Percentiles rank a stretch among this genome's conserved stretches.
Evolutionary conservation across 2,329 filamentous ascomycete species (phyloP).

Genomic region (Coleophoma cylindrospora): DNA sequence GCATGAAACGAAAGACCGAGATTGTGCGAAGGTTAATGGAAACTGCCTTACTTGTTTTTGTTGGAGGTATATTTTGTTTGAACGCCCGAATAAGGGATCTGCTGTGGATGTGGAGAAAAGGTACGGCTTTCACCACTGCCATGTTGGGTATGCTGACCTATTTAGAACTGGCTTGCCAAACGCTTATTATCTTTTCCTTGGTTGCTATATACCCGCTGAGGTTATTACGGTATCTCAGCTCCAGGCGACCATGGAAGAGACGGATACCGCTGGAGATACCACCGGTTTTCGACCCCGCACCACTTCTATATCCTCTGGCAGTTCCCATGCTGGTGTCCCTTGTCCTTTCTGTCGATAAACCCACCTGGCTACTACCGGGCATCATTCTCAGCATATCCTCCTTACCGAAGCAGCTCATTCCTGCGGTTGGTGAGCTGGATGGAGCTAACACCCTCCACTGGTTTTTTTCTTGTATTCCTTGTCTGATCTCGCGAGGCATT

Average conservation of each 20-base stretch:
- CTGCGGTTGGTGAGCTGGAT: conserved; percentile 47
- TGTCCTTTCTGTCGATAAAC: conserved; percentile 60
- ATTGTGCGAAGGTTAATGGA: conserved; percentile 48
- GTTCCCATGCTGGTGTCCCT: conserved; percentile 74
- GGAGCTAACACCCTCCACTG: conserved; percentile 71
- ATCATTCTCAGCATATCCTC: conserved; percentile 76
- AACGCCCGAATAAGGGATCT: conserved; percentile 40
- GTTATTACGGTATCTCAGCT: conserved; percentile 39
- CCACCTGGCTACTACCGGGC: conserved; percentile 66
- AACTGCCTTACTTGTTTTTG: conserved; percentile 41
- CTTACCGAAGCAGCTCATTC: conserved; percentile 68
- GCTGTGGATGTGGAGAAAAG: conserved; percentile 41
- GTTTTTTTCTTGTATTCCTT: conserved; percentile 67
- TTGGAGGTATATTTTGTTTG: conserved; percentile 41
- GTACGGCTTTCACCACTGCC: conserved; percentile 28
- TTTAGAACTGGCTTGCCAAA: conserved; percentile 23
- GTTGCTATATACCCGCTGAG: conserved; percentile 54
- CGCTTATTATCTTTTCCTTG: conserved; percentile 31
- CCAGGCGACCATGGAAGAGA: conserved; percentile 14
- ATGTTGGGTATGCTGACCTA: conserved; percentile 12
- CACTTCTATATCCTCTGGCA: conserved; percentile 77
- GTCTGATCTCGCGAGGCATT: conserved; percentile 27
- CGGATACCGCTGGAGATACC: conserved; percentile 49
- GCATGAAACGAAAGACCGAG: conserved; percentile 40
- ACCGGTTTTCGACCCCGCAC: conserved; percentile 81